Base-by-base conservation (phyloP, 352 stramenopile genomes). In the Globisporangium splendens region DNA sequence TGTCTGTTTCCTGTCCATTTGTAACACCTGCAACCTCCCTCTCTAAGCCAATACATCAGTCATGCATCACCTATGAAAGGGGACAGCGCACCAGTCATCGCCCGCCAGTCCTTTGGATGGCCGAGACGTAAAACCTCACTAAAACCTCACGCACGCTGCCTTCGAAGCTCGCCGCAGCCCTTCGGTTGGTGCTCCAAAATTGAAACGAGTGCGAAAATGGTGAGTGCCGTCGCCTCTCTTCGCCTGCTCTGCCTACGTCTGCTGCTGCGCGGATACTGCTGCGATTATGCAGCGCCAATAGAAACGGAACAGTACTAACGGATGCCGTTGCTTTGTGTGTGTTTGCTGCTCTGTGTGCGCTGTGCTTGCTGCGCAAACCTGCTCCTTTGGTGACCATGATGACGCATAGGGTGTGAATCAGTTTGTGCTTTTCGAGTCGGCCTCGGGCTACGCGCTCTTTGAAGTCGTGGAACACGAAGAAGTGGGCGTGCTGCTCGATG, bases 391-490 rank as follows among this genome's bases (percentile, higher is more conserved):
- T 1, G 22, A n/a, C 5, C 8, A 22, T 42, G 42, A 18, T 28
- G 10, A n/a, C 20, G n/a, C 28, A 43, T 51, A 82, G 73, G 69
- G 70, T 66, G 70, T 74, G 3, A 93, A 91, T 74, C 86, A 88
- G 65, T 91, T 94, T 66, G 89, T 98, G 51, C 83, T 99, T 52
- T 97, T 98, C 66, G 98, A 99, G 79, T 96, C 91, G 56, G 97
- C 98, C 28, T 98, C 96, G 39, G 98, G 98, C 64, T 99, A 99
- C 77, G 96, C 89, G 49, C 90, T 99, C 46, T 99, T 99, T 66
- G 96, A 99, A 60, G 91, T 99, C 13, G 85, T 99, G 10, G 93
- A 99, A 68, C 88, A 97, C 70, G 97, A 99, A 75, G 96, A 99
- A 75, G 98, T 99, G 59, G 96, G 84, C 54, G 68, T 68, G 21